These are phyloP conservation scores for Trametes maxima DNA, from an alignment of 768 basidiomycete species.

Conservation along the genomic window DNA sequence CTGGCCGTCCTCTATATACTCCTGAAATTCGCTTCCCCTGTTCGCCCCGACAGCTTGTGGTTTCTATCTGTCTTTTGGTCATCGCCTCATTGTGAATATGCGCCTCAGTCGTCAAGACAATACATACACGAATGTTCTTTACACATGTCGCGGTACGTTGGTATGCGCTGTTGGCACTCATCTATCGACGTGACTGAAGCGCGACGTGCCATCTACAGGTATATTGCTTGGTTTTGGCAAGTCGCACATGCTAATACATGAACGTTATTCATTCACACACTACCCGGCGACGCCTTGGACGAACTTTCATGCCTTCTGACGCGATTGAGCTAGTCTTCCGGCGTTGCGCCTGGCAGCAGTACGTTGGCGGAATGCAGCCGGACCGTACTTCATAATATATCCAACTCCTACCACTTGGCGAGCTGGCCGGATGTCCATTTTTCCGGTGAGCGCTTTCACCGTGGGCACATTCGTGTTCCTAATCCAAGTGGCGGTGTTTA, in stretches of 20 bases:
- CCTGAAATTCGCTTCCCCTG: not conserved
- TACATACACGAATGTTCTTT: no score
- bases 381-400: not conserved
- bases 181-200: not conserved
- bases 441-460: conserved; percentile 1
- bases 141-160: not conserved
- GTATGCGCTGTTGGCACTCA: not conserved
- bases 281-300: conserved; percentile 9
- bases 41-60: not conserved
- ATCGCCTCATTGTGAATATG: no score
- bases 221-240: not conserved
- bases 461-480: not conserved
- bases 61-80: no score
- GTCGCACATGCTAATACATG: not conserved
- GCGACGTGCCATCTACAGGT: not conserved
- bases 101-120: no score
- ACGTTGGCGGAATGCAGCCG: not conserved
- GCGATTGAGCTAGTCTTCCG: not conserved
- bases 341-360: not conserved
- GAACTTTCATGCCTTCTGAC: not conserved
- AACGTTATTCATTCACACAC: conserved; percentile 5
- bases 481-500: conserved; percentile 10
- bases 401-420: not conserved
- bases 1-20: not conserved
- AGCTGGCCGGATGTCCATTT: not conserved